Base-by-base conservation (phyloP, 2,329 filamentous ascomycete species). In the Fusarium denticulatum region DNA sequence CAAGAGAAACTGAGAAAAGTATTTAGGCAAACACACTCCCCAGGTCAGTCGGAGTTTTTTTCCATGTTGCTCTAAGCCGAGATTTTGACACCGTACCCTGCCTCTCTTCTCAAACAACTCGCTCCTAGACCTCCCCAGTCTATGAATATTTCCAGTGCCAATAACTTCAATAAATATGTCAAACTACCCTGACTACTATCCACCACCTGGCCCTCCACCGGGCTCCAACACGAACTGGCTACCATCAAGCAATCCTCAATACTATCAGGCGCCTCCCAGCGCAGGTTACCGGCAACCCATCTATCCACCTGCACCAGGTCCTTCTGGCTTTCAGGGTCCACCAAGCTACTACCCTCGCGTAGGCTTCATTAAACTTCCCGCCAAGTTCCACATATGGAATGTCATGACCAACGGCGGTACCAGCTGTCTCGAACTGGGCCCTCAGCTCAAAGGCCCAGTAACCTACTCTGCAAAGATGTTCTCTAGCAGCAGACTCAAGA, bases 401-500 rank as follows among this genome's bases (percentile, higher is more conserved):
- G 60, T 57, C 5, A 39, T 66, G 30, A 64, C 49, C 4, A 30
- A 18, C 5, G 30, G 42, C 0, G 49, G 63, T 0, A 42, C 49
- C 1, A 64, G 60, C 7, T 14, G 43, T n/a, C 42, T 66, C 3
- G 30, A 66, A 3, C 42, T 66, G 1, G 42, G 60, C 0, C 49
- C 60, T 8, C 63, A 66, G 4, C 28, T 64, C 49, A 58, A 49
- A 22, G 60, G 36, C 5, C 37, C 30, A 6, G 42, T 64, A 3
- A 49, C 60, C 1, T 66, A 64, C 18, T 66, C 60, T 3, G 63
- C 60, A 15, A 66, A 64, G 6, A 49, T 64, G 40, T 64, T 64
- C 42, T 64, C 60, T 1, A 66, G 63, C n/a, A 66, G 49, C 14
- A 39, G 49, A 8, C 49, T 66, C 15, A 66, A 64, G 10, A 39